Conservation (phyloP, 1,139 yeast species). For the Hyphopichia buzzinii region DNA sequence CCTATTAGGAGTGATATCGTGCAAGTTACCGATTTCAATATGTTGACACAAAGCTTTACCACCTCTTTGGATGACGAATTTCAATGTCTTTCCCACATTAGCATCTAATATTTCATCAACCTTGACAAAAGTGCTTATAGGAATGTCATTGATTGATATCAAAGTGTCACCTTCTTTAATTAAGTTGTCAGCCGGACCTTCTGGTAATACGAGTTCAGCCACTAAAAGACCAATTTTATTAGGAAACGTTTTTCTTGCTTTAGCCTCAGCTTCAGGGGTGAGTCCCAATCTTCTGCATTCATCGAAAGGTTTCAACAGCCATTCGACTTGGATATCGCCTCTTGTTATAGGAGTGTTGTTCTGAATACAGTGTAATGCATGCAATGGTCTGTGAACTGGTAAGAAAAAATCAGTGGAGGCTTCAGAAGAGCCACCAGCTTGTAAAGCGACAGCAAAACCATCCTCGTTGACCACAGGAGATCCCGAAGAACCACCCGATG, state of each 20-base stretch:
- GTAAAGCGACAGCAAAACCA: slow-evolving; percentile 86
- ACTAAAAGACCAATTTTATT: slow-evolving; percentile 77
- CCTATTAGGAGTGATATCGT: slow-evolving; percentile 76
- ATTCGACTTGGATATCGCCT: slow-evolving; percentile 87
- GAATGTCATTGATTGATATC: slow-evolving; percentile 65
- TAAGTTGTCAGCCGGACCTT: slow-evolving; percentile 77
- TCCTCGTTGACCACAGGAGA: slow-evolving; percentile 90
- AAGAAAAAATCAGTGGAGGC: slow-evolving; percentile 92
- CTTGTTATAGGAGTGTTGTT: slow-evolving; percentile 56
- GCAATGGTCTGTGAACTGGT: slow-evolving; percentile 77
- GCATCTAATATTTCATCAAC: slow-evolving; percentile 85
- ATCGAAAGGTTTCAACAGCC: slow-evolving; percentile 84
- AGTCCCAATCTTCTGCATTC: slow-evolving; percentile 88
- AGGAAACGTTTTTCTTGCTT: slow-evolving; percentile 70
- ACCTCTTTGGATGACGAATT: slow-evolving; percentile 68
- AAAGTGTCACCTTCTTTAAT: slow-evolving; percentile 86
- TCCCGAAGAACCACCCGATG: slow-evolving; percentile 95
- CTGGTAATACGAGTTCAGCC: slow-evolving; percentile 79
- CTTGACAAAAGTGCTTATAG: slow-evolving; percentile 67
- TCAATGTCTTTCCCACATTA: slow-evolving; percentile 59
- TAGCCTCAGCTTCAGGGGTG: slow-evolving; percentile 68
- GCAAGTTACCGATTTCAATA: slow-evolving; percentile 71
- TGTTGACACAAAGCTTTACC: slow-evolving; percentile 54
- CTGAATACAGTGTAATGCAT: slow-evolving; percentile 79
- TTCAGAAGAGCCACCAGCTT: slow-evolving; percentile 91